phyloP scores from a whole-genome alignment of 2,329 filamentous ascomycete genomes.

The Pseudonectria foliicola region DNA sequence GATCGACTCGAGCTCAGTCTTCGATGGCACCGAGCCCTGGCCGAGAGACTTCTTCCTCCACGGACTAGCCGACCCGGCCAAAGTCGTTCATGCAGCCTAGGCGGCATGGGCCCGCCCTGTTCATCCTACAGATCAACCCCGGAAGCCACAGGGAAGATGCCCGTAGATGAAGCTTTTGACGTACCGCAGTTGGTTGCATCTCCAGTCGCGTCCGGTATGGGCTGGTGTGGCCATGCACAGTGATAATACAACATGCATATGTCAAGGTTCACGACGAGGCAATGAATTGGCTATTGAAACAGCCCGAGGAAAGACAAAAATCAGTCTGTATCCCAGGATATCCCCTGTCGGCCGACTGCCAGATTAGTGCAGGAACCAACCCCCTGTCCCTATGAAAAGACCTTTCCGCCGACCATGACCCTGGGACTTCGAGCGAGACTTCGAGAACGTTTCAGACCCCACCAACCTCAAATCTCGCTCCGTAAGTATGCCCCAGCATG shows the following conservation, averaged over 20 bases:
- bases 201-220: no score
- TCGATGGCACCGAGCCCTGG: conserved; percentile 3
- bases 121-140: conserved; percentile 12
- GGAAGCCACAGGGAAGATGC: conserved; percentile 6
- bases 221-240: no score
- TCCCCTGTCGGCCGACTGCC: conserved; percentile 6
- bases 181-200: no score
- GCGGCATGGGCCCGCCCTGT: conserved; percentile 7
- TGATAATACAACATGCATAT: no score
- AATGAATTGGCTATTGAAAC: not conserved
- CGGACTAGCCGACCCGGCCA: conserved; percentile 9
- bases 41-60: conserved; percentile 5
- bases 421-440: conserved; percentile 26
- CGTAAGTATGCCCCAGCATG: conserved; percentile 15
- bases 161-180: conserved; percentile 11
- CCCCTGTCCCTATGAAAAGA: conserved; percentile 15
- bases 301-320: conserved; percentile 12
- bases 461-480: conserved; percentile 11
- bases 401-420: conserved; percentile 24
- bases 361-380: conserved; percentile 12
- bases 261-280: not conserved
- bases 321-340: conserved; percentile 16
- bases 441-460: conserved; percentile 24
- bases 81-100: conserved; percentile 18
- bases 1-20: conserved; percentile 1